Evolutionary conservation across 2,329 filamentous ascomycete species (phyloP), one percentile per base, ranked within the genome.

Genomic region (Diaporthe nobilis): DNA sequence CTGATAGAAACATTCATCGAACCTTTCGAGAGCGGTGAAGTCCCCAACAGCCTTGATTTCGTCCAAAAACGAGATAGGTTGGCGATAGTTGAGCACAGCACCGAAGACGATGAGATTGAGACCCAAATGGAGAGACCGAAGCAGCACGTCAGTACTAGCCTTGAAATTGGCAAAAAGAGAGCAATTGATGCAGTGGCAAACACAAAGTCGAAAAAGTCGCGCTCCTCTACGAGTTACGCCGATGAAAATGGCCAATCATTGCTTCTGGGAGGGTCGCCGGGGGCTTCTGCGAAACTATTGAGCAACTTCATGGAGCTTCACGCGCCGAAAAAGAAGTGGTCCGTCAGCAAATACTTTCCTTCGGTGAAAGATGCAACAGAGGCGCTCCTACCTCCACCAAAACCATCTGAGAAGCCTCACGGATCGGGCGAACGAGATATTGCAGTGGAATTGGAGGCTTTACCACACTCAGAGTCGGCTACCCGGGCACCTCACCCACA

Each of bases 271-370:
- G 55, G 42, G 25, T 77, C 73, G 28, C 53, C 70, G 3, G 73
- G 63, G 4, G 73, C 63, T 2, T 42, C 73, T 49, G 34, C 77
- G 10, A 73, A 57, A 3, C 75, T 82, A 9, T 70, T 82, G 12
- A 78, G 78, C 22, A 80, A 79, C 44, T 83, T 78, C 31, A 72
- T 81, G 70, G 79, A 81, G 37, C 77, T 81, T 25, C 78, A 79
- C 57, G 79, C 79, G 22, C 78, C 77, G 10, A 79, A 80, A 25
- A 81, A 79, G 61, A 72, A 60, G 10, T 73, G 80, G 17, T 75
- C 71, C 6, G 77, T 79, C 60, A 80, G 77, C 68, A 72, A 77
- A 15, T 80, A 76, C 70, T 80, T 80, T 60, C 22, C 42, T 17
- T 8, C 13, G 17, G 65, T 44, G 12, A 28, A 55, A 22, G n/a